A percentile compares a stretch with the other conserved stretches of the same genome.
Conservation (phyloP, 2,329 filamentous ascomycete genomes). For the Chrysoporthe puriensis region DNA sequence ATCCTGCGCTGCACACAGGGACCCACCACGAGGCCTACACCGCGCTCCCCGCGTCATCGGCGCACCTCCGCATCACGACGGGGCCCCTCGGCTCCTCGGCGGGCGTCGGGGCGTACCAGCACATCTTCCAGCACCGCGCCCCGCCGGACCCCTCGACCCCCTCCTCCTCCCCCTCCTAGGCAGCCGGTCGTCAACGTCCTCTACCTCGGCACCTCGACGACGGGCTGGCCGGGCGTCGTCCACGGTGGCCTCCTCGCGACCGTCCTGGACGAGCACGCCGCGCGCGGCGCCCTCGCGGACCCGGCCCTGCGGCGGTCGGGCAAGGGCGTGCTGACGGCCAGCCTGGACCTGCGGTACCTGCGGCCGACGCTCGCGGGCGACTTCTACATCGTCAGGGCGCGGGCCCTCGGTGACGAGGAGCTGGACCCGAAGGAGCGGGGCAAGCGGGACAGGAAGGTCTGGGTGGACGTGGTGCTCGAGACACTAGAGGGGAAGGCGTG, state of each 20-base stretch:
- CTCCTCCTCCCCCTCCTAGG: constrained; percentile 67
- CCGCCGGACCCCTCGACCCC: constrained; percentile 55
- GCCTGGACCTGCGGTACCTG: constrained; percentile 64
- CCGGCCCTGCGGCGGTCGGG: constrained; percentile 52
- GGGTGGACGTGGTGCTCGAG: constrained; percentile 58
- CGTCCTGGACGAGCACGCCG: constrained; percentile 69
- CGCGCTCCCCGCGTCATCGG: background rate
- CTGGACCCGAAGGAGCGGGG: constrained; percentile 35
- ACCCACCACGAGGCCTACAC: constrained; percentile 24
- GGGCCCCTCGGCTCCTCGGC: constrained; percentile 47
- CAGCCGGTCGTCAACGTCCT: constrained; percentile 49
- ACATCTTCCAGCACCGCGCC: constrained; percentile 63
- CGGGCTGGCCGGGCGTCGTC: constrained; percentile 72
- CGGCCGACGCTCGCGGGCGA: constrained; percentile 60
- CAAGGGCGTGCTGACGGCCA: constrained; percentile 52
- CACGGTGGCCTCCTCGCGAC: constrained; percentile 75
- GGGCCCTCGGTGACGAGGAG: constrained; percentile 43
- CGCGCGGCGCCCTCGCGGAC: constrained; percentile 59
- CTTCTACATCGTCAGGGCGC: constrained; percentile 66
- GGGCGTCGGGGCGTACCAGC: constrained; percentile 56
- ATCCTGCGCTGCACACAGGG: constrained; percentile 3
- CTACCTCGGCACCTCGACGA: constrained; percentile 65
- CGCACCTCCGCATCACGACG: constrained; percentile 42
- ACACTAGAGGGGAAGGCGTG: constrained; percentile 57
- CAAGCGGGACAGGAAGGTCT: constrained; percentile 52